Base-by-base conservation (phyloP, 306 rosid species). In the Astragalus membranaceus region DNA sequence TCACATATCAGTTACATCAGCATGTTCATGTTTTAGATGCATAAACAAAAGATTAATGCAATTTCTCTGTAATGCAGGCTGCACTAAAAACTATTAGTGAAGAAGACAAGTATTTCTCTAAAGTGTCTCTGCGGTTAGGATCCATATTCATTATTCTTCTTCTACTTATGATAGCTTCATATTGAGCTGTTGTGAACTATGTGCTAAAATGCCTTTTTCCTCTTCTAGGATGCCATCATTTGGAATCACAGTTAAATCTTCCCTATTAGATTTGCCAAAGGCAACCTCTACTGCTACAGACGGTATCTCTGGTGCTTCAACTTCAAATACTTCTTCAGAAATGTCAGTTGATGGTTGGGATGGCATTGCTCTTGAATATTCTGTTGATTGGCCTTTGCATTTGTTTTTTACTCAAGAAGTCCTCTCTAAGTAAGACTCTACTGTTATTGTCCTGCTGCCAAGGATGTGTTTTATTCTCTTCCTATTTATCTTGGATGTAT, bases 311-410 rank as follows among this genome's bases (percentile, higher is more conserved):
- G 81, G 82, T 70, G 77, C 83, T 73, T 77, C 87, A 30, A 67
- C 82, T 70, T 80, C 88, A 64, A 82, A 51, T 75, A 74, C 86
- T 78, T 82, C 88, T 77, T 80, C 91, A 64, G 95, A 94, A 71
- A 71, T 80, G 81, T 81, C 86, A 61, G 80, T 86, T 62, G 97
- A 91, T 77, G 91, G 99, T 55, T 94, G 99, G 99, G 96, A 94
- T 86, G 88, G 95, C 53, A 89, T 94, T 76, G 88, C 97, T 58
- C 96, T 94, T 51, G 96, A 87, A 83, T 94, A 94, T 86, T 83
- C 89, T 17, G 83, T 94, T 77, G 97, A 91, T 87, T 94, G 99
- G 97, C 99, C 99, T 54, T 81, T 91, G 75, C 97, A 94, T 79
- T 86, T 94, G 89, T 91, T 94, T 81, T 94, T 91, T 79, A 89